Base-by-base conservation (phyloP, 2,329 filamentous ascomycete species). In the Monilinia vaccinii-corymbosi region DNA sequence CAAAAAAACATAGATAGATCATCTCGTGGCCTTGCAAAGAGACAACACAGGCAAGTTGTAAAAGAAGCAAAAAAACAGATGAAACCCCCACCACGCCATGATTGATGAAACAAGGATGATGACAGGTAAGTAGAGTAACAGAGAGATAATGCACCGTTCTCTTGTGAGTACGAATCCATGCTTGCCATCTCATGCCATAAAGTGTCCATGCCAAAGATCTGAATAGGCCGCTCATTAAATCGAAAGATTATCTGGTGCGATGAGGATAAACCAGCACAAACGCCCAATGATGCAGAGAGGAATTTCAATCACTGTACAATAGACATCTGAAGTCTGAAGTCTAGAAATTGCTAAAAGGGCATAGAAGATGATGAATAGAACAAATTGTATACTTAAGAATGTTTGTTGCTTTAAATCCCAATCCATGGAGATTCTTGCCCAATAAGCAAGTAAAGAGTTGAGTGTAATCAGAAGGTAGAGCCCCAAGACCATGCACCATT, bases 401-500 rank as follows among this genome's bases (percentile, higher is more conserved):
- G 8, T 11, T 23, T 44, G 7, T 23, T 55, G 28, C 38, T 55
- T 38, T 23, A 10, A 6, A 13, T 44, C 1, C n/a, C 44, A 11
- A n/a, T 18, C 51, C 28, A 32, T 32, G 8, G 8, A 21, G 8
- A 32, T 34, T 23, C n/a, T 44, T 18, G 18, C 38, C n/a, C 11
- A 53, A 55, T 32, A 32, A 55, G 32, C 31, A 10, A 47, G 18
- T 28, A 23, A 21, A 10, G 31, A 38, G n/a, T 16, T 38, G 49
- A 23, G 38, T 40, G 49, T 21, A 28, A 60, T 60, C 31, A 60
- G 25, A 55, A 60, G 31, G 18, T 60, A 23, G 42, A 42, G 36
- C 42, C 55, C 68, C 68, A 70, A 47, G 64, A 63, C 64, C 65
- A 79, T 82, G 74, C 80, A 94, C 93, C 88, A 71, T 89, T 86